A percentile compares a stretch with the other conserved stretches of the same genome.
Evolutionary conservation across 495 filamentous ascomycete species (phyloP).

Genomic region (Elasticomyces elasticus): DNA sequence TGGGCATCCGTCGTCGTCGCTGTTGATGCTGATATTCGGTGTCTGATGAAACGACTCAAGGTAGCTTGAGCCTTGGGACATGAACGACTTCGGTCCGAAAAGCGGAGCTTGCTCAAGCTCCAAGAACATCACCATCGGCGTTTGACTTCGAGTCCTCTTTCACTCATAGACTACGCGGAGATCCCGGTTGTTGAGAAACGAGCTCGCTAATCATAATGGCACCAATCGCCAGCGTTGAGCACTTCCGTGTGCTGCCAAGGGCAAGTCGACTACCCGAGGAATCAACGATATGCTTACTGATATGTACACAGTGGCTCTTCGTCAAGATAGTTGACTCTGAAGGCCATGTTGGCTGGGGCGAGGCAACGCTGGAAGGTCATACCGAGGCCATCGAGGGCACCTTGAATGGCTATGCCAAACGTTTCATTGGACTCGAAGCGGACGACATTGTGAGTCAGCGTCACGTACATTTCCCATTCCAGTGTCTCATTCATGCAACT

Average conservation of each 20-base stretch:
- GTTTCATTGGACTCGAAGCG: slow-evolving; percentile 60
- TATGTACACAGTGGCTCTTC: slow-evolving; percentile 50
- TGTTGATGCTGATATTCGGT: too few species aligned
- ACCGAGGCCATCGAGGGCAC: slow-evolving; percentile 66
- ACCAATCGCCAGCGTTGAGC: slow-evolving; percentile 15
- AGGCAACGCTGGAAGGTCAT: slow-evolving; percentile 54
- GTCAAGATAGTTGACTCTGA: slow-evolving; percentile 62
- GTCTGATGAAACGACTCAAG: too few species aligned
- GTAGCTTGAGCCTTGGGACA: too few species aligned
- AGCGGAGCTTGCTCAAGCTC: too few species aligned
- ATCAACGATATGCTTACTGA: not conserved
- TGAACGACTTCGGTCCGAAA: too few species aligned
- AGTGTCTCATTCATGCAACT: too few species aligned
- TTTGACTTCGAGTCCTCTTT: too few species aligned
- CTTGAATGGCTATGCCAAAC: slow-evolving; percentile 53
- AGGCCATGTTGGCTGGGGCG: slow-evolving; percentile 63
- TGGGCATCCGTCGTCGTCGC: not conserved
- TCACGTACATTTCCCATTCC: too few species aligned
- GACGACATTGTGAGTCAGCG: too few species aligned
- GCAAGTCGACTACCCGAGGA: not conserved
- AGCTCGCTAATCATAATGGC: slow-evolving; percentile 5
- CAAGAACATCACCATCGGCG: too few species aligned
- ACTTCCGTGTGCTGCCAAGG: slow-evolving; percentile 20
- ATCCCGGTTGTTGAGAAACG: too few species aligned
- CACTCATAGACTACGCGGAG: too few species aligned